Evolutionary conservation across 2,329 filamentous ascomycete genomes (phyloP).

Genomic region (Colletotrichum salicis): DNA sequence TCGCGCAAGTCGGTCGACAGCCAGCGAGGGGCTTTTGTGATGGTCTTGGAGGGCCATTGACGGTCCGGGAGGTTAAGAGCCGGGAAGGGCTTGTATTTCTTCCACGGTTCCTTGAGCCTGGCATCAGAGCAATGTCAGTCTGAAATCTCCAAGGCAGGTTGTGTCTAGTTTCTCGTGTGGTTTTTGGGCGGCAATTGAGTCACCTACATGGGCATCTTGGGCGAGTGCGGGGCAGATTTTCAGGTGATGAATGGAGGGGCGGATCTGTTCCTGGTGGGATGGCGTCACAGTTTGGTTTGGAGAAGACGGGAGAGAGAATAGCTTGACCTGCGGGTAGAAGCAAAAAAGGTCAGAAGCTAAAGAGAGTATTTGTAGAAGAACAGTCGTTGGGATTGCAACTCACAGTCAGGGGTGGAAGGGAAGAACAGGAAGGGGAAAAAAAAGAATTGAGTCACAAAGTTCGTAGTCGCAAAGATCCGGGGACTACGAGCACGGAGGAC

Average conservation of each 20-base stretch:
- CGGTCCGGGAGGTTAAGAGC: conserved; percentile 65
- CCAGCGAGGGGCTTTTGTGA: conserved; percentile 90
- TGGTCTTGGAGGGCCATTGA: conserved; percentile 85
- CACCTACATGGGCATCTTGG: conserved; percentile 37
- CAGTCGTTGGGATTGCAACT: background rate
- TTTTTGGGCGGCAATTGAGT: conserved; percentile 10
- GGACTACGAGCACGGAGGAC: conserved; percentile 8
- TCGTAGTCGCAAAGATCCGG: conserved; percentile 18
- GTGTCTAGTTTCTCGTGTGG: background rate
- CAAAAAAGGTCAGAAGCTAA: background rate
- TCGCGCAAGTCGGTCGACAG: conserved; percentile 78
- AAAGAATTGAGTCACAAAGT: conserved; percentile 31
- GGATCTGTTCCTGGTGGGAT: conserved; percentile 9
- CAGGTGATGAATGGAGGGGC: conserved; percentile 6
- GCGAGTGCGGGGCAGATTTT: conserved; percentile 27
- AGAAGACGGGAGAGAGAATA: background rate
- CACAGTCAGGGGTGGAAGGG: background rate
- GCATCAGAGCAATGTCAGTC: background rate
- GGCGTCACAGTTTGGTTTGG: conserved; percentile 3
- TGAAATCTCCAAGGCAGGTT: background rate
- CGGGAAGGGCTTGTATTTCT: conserved; percentile 38
- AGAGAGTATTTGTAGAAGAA: conserved; percentile 19
- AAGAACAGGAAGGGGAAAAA: background rate
- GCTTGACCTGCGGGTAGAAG: background rate
- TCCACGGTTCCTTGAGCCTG: conserved; percentile 36